Evolutionary conservation across 768 basidiomycete species (phyloP).

Genomic region (Termitomyces sp.): DNA sequence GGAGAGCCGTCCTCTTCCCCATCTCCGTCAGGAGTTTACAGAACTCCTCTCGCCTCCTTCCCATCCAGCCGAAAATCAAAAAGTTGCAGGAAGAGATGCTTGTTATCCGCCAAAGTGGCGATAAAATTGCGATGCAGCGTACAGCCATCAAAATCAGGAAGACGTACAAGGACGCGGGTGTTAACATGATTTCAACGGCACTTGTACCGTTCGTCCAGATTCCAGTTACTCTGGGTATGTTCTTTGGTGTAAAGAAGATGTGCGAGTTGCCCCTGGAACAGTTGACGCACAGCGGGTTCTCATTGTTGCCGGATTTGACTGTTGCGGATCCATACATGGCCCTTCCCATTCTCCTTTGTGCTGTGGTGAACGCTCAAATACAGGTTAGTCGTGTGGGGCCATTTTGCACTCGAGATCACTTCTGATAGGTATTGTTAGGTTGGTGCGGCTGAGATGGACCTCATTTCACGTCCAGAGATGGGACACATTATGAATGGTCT

Average conservation of each 20-base stretch:
- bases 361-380: slow-evolving; percentile 66
- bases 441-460: slow-evolving; percentile 50
- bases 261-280: slow-evolving; percentile 68
- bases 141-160: slow-evolving; percentile 46
- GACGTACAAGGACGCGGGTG: slow-evolving; percentile 61
- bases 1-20: slow-evolving; percentile 58
- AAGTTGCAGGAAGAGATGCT: slow-evolving; percentile 41
- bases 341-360: slow-evolving; percentile 54
- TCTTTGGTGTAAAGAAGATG: slow-evolving; percentile 75
- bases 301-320: slow-evolving; percentile 73
- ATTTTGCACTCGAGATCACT: not conserved
- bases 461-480: slow-evolving; percentile 43
- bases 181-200: slow-evolving; percentile 52
- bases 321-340: slow-evolving; percentile 69
- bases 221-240: slow-evolving; percentile 73
- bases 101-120: slow-evolving; percentile 23
- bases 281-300: slow-evolving; percentile 69
- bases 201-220: slow-evolving; percentile 57
- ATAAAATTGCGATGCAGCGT: slow-evolving; percentile 44
- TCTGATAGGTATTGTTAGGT: slow-evolving; percentile 19
- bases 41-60: slow-evolving; percentile 53
- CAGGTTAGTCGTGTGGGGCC: slow-evolving; percentile 35
- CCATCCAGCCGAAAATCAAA: slow-evolving; percentile 48
- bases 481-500: slow-evolving; percentile 67
- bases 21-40: slow-evolving; percentile 50